A percentile compares a stretch with the other conserved stretches of the same genome.
These are phyloP conservation scores for Brassica carinata DNA, from an alignment of 345 rosid species.

Conservation along the genomic window DNA sequence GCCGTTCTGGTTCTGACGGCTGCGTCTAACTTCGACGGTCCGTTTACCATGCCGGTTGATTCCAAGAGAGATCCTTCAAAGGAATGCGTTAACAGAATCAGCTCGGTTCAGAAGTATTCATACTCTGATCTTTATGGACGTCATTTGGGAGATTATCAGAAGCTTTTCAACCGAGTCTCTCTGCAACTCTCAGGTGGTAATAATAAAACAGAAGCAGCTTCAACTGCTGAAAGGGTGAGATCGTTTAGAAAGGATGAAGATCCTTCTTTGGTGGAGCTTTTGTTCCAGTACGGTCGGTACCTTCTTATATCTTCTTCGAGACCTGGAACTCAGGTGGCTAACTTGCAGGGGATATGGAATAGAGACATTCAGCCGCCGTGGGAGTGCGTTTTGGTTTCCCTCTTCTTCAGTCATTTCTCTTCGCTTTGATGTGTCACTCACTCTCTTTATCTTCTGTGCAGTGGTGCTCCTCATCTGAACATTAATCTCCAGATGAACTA, in stretches of 20 bases:
- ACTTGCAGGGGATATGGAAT: conserved; percentile 97
- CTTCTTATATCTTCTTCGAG: conserved; percentile 87
- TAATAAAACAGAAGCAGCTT: conserved; percentile 30
- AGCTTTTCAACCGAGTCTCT: conserved; percentile 74
- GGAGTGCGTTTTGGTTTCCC: conserved; percentile 63
- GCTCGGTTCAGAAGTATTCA: conserved; percentile 49
- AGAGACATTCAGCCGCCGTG: conserved; percentile 71
- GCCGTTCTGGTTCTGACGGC: conserved; percentile 61
- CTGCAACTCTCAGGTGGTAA: conserved; percentile 60
- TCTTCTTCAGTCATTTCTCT: not conserved
- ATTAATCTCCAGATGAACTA: conserved; percentile 98
- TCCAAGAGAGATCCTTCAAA: conserved; percentile 66
- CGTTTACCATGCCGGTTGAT: conserved; percentile 67
- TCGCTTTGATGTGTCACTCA: not conserved
- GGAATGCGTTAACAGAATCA: conserved; percentile 49
- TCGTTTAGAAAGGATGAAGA: conserved; percentile 78
- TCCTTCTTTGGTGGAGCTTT: conserved; percentile 78
- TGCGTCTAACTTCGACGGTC: conserved; percentile 85
- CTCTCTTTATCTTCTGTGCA: conserved; percentile 41
- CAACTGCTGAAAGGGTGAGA: conserved; percentile 74
- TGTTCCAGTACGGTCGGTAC: conserved; percentile 86
- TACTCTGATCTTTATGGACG: conserved; percentile 65
- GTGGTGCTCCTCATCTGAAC: conserved; percentile 90
- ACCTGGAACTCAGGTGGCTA: conserved; percentile 92
- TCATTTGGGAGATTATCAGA: conserved; percentile 76